A percentile compares a stretch with the other conserved stretches of the same genome.
Evolutionary conservation across 805 yeast species (phyloP).

Genomic region (Yarrowia sp.): DNA sequence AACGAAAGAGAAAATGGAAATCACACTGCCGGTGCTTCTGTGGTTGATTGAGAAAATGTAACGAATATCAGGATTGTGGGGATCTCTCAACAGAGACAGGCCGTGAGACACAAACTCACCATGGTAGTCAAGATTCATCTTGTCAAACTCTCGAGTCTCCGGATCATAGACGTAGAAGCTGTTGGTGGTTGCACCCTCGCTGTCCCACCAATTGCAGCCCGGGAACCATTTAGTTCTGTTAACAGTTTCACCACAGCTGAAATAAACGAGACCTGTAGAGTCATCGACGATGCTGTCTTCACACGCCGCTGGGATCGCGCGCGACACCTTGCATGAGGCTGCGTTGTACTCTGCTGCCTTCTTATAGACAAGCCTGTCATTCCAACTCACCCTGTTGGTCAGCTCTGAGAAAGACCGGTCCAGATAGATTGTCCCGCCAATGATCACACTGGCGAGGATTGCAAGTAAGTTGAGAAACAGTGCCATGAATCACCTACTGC

Average conservation of each 20-base stretch:
- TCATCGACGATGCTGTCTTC: conserved; percentile 25
- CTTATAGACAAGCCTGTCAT: background rate
- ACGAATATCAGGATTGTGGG: conserved; percentile 1
- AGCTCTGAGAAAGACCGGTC: conserved; percentile 26
- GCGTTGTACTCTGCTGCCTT: conserved; percentile 6
- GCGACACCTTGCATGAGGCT: conserved; percentile 5
- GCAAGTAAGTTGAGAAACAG: background rate
- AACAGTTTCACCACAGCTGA: background rate
- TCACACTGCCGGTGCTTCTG: conserved; percentile 22
- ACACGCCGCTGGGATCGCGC: background rate
- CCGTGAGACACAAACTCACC: conserved; percentile 30
- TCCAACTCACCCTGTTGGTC: conserved; percentile 15
- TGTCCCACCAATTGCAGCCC: conserved; percentile 29
- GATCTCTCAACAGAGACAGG: conserved; percentile 10
- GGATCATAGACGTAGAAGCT: conserved; percentile 26
- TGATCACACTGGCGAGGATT: background rate
- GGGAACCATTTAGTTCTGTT: conserved; percentile 27
- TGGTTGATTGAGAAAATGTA: conserved; percentile 26
- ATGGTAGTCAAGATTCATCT: conserved; percentile 15
- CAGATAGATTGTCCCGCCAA: conserved; percentile 16
- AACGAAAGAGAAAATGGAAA: conserved; percentile 1
- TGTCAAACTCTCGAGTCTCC: background rate
- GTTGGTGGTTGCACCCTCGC: conserved; percentile 7
- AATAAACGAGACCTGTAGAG: conserved; percentile 13
- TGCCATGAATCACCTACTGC: background rate